Base-by-base conservation (phyloP, 1,284 basidiomycete species). In the Inonotus obliquus region DNA sequence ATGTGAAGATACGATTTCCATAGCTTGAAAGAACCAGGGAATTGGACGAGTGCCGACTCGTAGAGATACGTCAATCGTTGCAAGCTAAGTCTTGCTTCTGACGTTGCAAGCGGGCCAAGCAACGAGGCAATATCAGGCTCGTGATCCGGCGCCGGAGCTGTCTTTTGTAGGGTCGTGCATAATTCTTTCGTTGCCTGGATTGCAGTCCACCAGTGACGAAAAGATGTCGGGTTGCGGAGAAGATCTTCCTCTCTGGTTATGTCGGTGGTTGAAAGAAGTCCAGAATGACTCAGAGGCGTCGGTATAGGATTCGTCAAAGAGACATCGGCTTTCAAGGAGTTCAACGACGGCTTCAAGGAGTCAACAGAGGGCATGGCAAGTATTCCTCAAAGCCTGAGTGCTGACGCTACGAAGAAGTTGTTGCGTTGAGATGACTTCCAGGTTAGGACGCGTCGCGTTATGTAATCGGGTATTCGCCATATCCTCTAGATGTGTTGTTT, bases 221-320 rank as follows among this genome's bases (percentile, higher is more conserved):
- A 91, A 62, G 96, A 97, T 63, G 85, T 83, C 2, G 94, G 92
- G 74, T 98, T 98, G 65, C 93, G 86, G 37, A 96, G 79, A n/a
- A 99, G 83, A 75, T 99, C 96, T 75, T 99, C 95, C 77, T 98
- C 97, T 48, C 93, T 86, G 64, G 88, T 82, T 38, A 98, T 74
- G 74, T 98, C 95, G 56, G 84, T 80, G 32, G 85, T 75, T 2
- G 87, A 81, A 67, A 98, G 81, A 57, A 98, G 81, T 61, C 87
- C 79, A 17, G 89, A 81, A 69, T 95, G 86, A 1, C 86, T 90
- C 53, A 82, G 76, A 9, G 95, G 94, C 7, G 83, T 89, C 11
- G 96, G 96, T 54, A 89, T 79, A 10, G 96, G 95, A 56, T 83
- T 81, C 4, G 95, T 92, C 65, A 98, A 76, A 17, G 95, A 92